Percentiles rank a stretch among this genome's conserved stretches.
These are phyloP conservation scores for Echium plantagineum DNA, from an alignment of 257 asterid species.

Conservation along the genomic window DNA sequence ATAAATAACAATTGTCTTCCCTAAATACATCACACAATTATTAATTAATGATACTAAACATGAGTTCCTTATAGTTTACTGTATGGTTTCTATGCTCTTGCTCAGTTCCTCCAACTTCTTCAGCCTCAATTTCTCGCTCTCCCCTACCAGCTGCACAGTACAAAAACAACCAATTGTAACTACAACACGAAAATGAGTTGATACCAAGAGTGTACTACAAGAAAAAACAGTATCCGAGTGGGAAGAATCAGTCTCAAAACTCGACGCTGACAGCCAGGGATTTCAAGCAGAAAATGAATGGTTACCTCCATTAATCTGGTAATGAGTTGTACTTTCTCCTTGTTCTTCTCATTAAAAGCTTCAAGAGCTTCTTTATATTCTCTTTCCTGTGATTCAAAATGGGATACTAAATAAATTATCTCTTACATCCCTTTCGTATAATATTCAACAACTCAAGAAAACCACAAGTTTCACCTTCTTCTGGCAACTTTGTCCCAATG, in stretches of 20 bases:
- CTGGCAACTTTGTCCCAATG: conserved; percentile 82
- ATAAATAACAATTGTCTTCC: conserved; percentile 32
- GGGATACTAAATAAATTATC: neutral
- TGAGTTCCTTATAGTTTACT: conserved; percentile 25
- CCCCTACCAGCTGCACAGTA: conserved; percentile 65
- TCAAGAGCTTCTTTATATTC: conserved; percentile 98
- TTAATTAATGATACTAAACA: conserved; percentile 21
- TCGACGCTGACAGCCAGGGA: too few relatives aligned
- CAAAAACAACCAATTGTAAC: neutral
- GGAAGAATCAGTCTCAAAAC: too few relatives aligned
- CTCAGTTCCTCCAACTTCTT: conserved; percentile 97
- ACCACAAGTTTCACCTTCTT: conserved; percentile 54
- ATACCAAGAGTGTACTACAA: too few relatives aligned
- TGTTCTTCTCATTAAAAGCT: conserved; percentile 93
- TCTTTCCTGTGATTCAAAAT: conserved; percentile 46
- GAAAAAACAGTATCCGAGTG: too few relatives aligned
- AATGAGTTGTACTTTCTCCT: conserved; percentile 84
- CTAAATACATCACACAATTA: conserved; percentile 75
- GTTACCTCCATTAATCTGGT: conserved; percentile 96
- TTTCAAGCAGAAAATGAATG: conserved; percentile 2
- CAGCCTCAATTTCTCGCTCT: conserved; percentile 85
- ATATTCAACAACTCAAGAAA: neutral
- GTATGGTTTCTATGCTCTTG: conserved; percentile 90
- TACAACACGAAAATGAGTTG: neutral
- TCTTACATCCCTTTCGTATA: neutral